Conservation (phyloP, 345 rosid genomes). For the Brassica nigra region DNA sequence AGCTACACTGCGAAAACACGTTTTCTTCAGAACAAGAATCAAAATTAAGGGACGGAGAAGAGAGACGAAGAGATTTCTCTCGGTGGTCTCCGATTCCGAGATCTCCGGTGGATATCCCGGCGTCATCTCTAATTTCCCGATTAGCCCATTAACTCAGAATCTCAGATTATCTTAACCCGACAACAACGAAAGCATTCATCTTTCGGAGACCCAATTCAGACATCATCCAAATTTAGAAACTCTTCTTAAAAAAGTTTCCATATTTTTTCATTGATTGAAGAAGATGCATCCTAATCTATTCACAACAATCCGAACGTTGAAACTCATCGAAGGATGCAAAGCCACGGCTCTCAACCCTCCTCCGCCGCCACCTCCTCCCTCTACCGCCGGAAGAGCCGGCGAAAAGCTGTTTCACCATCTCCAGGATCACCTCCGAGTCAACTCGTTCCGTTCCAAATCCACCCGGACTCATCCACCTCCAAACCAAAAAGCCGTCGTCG, state of each 20-base stretch:
- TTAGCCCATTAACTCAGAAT: neutral
- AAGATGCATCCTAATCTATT: conserved; percentile 82
- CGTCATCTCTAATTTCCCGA: neutral
- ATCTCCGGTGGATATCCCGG: neutral
- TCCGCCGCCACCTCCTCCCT: conserved; percentile 34
- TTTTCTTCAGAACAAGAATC: conserved; percentile 3
- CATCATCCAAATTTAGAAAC: neutral
- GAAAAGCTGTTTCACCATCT: conserved; percentile 73
- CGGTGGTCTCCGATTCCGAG: neutral
- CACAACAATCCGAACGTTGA: conserved; percentile 84
- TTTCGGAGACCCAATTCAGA: neutral
- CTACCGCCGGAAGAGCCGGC: conserved; percentile 42
- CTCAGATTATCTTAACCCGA: neutral
- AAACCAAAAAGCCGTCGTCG: conserved; percentile 24
- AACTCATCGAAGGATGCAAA: conserved; percentile 79
- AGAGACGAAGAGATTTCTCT: neutral
- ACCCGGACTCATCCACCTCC: conserved; percentile 39
- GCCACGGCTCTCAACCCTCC: conserved; percentile 50
- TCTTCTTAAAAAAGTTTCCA: neutral
- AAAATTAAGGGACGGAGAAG: neutral
- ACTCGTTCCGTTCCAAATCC: conserved; percentile 60
- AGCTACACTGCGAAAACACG: conserved; percentile 34
- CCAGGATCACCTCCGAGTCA: conserved; percentile 67
- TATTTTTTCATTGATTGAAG: conserved; percentile 29
- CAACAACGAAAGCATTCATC: neutral